Percentiles rank a stretch among this genome's conserved stretches.
Evolutionary conservation across 441 rosid species (phyloP).

Genomic region (Erodium moschatum): DNA sequence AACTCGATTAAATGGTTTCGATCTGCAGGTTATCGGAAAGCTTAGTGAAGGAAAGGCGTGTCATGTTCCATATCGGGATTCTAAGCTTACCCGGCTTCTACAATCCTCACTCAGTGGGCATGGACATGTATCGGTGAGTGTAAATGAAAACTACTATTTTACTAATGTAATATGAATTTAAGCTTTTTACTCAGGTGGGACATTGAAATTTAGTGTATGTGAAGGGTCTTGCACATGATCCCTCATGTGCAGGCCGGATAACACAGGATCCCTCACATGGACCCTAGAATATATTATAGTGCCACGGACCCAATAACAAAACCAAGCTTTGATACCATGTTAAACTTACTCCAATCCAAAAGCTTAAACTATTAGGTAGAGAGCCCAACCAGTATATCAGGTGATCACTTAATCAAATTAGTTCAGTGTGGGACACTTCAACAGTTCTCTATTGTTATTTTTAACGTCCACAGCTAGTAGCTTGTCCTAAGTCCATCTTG

Average conservation of each 20-base stretch:
- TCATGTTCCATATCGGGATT: constrained; percentile 97
- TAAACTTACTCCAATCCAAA: no score
- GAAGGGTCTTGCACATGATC: not conserved
- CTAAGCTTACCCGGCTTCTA: constrained; percentile 97
- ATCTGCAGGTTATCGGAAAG: constrained; percentile 86
- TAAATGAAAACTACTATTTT: constrained; percentile 16
- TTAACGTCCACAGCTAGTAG: not conserved
- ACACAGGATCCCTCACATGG: no score
- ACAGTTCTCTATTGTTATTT: not conserved
- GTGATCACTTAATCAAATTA: no score
- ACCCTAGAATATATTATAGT: no score
- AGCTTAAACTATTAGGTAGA: no score
- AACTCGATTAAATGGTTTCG: constrained; percentile 16
- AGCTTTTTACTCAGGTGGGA: not conserved
- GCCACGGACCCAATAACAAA: no score
- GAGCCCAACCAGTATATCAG: no score
- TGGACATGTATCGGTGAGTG: constrained; percentile 97
- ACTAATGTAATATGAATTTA: constrained; percentile 8
- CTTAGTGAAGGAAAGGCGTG: constrained; percentile 96
- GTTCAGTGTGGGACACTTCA: no score
- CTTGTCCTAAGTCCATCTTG: constrained; percentile 2
- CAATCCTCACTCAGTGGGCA: constrained; percentile 96
- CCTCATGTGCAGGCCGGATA: no score
- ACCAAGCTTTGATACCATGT: no score
- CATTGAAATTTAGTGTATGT: not conserved